Percentiles rank a stretch among this genome's conserved stretches.
Evolutionary conservation across 1,139 yeast genomes (phyloP).

Genomic region (Hyphopichia fennica): DNA sequence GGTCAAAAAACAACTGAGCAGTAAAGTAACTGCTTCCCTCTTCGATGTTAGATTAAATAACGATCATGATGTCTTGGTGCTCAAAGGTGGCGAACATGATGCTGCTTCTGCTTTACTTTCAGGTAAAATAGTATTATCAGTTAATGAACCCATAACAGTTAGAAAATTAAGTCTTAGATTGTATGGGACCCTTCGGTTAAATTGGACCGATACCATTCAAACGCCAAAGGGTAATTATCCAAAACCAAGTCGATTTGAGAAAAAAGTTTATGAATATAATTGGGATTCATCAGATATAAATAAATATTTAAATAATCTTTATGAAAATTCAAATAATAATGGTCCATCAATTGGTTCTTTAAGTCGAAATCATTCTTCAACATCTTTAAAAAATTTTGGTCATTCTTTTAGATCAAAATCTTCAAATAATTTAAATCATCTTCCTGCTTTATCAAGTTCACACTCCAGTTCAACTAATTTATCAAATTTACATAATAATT

Average conservation of each 20-base stretch:
- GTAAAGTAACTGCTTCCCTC: slow-evolving; percentile 38
- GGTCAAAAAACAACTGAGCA: slow-evolving; percentile 15
- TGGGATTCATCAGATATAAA: slow-evolving; percentile 70
- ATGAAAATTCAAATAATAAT: slow-evolving; percentile 20
- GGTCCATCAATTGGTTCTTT: slow-evolving; percentile 18
- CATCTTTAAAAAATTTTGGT: slow-evolving; percentile 36
- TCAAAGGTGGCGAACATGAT: slow-evolving; percentile 75
- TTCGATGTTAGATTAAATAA: slow-evolving; percentile 66
- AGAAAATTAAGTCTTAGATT: slow-evolving; percentile 63
- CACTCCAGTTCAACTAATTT: slow-evolving; percentile 5
- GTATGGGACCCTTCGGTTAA: slow-evolving; percentile 61
- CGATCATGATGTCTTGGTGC: slow-evolving; percentile 77
- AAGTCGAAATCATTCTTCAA: slow-evolving; percentile 28
- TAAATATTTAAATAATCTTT: slow-evolving; percentile 28
- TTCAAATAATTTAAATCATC: slow-evolving; percentile 23
- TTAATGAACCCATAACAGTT: slow-evolving; percentile 72
- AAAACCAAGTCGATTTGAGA: slow-evolving; percentile 61
- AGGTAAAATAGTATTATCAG: slow-evolving; percentile 77
- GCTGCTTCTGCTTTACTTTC: slow-evolving; percentile 75
- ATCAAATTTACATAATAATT: slow-evolving; percentile 4
- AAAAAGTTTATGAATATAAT: slow-evolving; percentile 66
- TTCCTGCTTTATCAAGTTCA: slow-evolving; percentile 8
- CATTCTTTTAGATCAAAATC: slow-evolving; percentile 33
- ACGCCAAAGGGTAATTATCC: slow-evolving; percentile 47
- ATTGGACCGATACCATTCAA: slow-evolving; percentile 53